Base-by-base conservation (phyloP, 2,329 filamentous ascomycete genomes). In the Blastomyces parvus region DNA sequence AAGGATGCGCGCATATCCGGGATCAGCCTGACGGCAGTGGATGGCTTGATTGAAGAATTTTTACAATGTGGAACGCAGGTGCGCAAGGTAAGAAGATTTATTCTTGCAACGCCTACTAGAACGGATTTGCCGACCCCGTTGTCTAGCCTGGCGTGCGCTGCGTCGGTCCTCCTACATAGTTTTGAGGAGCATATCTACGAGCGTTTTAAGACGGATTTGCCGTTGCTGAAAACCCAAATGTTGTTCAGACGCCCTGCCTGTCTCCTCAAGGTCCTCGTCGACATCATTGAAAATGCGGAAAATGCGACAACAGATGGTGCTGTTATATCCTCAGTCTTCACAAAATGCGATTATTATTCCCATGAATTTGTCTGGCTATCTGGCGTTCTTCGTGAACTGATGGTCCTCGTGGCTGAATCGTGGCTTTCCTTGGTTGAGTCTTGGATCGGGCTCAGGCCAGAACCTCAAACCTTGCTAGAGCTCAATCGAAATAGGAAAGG, bases 371-470 rank as follows among this genome's bases (percentile, higher is more conserved):
- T 79, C 14, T 83, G 85, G 64, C 74, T 91, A 27, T 83, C 84
- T 25, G 80, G 83, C 27, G 81, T 90, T 40, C 82, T 90, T 70
- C 83, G 86, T 19, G 85, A 90, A 65, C 80, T 93, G 0, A 73
- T 94, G 19, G 78, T 80, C 55, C 79, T 83, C 48, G 84, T 88
- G 0, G 85, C 85, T 1, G 75, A 76, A 36, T 88, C 88, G 0
- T 91, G 87, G 84, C 77, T 89, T 9, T 82, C 86, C 61, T 82
- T 87, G 60, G 79, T 88, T 8, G 83, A 88, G 67, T 85, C 87
- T 69, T 94, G 90, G 89, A 84, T 92, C 64, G 90, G 90, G 0
- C 81, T 90, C 13, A 82, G 79, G 64, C 76, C 79, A 2, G 86
- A 88, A 67, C 77, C 81, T 44, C 83, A 84, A 0, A 75, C 83